Evolutionary conservation across 2,329 filamentous ascomycete species (phyloP), one percentile per base, ranked within the genome.

Genomic region (Thielaviopsis euricoi): DNA sequence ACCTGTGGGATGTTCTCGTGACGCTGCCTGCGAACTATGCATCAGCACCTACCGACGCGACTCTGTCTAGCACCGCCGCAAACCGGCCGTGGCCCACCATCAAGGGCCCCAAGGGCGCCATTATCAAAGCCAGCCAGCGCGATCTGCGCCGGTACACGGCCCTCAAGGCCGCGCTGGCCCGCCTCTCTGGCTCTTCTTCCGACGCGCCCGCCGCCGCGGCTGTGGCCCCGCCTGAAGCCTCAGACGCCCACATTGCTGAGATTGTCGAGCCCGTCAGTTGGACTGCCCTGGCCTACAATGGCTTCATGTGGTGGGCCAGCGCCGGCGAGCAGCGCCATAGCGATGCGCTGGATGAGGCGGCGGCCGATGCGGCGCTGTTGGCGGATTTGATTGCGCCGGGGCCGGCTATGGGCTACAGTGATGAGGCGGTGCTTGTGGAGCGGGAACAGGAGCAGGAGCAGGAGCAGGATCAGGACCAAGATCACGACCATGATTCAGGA

Each of bases 221-320:
- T 6, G 40, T 58, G 15, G 22, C 53, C 2, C 59, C 59, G 6
- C 23, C 57, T 4, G 61, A 62, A 5, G 58, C 63, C 25, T 67
- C 70, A 10, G 74, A 76, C 53, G 74, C 79, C 40, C 73, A 72
- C 7, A 71, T 77, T 23, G 79, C 83, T 58, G 69, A 71, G 57
- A 73, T 84, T 50, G 73, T 83, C 26, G 82, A 86, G 65, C 82
- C 82, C 1, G 67, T 78, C 48, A 83, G 77, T 49, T 86, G 83
- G 87, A 76, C 85, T 0, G 82, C 85, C 1, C 77, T 91, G 25
- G 87, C 87, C 5, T 93, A 91, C 70, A 81, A 80, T 57, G 83
- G 85, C 23, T 90, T 91, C 72, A 88, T 91, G 79, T 93, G 87
- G 87, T 93, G 88, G 87, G 87, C 87, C 1, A 88, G 84, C 17